Percentiles rank a stretch among this genome's conserved stretches.
phyloP scores from a whole-genome alignment of 768 basidiomycete species.

The Leccinellum rugosiceps region DNA sequence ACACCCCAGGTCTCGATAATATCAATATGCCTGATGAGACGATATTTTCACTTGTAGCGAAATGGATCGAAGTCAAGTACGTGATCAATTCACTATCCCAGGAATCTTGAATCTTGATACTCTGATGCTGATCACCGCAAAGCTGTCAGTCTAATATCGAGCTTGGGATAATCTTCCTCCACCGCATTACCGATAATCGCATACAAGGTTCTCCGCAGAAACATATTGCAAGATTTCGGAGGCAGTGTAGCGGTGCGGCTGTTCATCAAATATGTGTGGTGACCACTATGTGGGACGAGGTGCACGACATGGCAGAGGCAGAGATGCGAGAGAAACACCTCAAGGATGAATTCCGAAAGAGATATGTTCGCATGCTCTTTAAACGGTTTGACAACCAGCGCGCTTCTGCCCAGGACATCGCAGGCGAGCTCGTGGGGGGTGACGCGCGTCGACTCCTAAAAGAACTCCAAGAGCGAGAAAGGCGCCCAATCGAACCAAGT shows the following conservation, averaged over 20 bases:
- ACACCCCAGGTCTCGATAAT: constrained; percentile 7
- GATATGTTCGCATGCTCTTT: not conserved
- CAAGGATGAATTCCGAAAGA: not conserved
- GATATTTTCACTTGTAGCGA: not conserved
- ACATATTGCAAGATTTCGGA: constrained; percentile 1
- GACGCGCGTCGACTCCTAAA: not conserved
- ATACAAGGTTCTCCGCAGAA: not conserved
- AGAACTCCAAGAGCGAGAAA: constrained; percentile 1
- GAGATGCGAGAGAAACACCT: not conserved
- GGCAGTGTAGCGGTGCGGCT: not conserved
- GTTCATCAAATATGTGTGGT: constrained; percentile 3
- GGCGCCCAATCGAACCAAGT: not conserved
- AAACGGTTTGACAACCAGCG: constrained; percentile 3
- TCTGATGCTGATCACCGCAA: not conserved
- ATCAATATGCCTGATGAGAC: not conserved
- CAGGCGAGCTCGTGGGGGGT: not conserved
- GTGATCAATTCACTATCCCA: not conserved
- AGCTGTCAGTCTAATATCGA: not conserved
- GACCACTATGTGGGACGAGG: constrained; percentile 12
- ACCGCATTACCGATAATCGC: constrained; percentile 8
- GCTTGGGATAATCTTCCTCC: constrained; percentile 5
- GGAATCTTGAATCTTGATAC: not conserved
- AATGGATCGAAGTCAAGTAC: not conserved
- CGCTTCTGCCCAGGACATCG: constrained; percentile 1
- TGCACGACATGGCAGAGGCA: not conserved